Percentiles rank a stretch among this genome's conserved stretches.
Evolutionary conservation across 768 basidiomycete species (phyloP).

Genomic region (Suillus brevipes): DNA sequence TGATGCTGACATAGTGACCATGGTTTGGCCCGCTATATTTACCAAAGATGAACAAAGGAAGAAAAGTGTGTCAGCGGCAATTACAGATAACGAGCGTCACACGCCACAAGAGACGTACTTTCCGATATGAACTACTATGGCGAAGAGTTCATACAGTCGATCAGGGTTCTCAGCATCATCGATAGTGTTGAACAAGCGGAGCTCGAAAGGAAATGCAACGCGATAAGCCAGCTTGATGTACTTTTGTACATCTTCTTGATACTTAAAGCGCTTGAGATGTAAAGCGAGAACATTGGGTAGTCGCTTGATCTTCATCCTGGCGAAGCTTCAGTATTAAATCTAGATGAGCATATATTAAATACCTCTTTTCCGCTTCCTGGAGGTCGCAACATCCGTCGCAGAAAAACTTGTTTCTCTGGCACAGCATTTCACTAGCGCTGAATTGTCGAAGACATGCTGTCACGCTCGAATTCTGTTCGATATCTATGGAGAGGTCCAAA

Average conservation of each 20-base stretch:
- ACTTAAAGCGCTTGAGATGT: constrained; percentile 98
- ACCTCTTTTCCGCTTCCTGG: constrained; percentile 98
- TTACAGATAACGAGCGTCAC: constrained; percentile 9
- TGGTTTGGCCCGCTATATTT: constrained; percentile 87
- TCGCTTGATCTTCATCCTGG: constrained; percentile 98
- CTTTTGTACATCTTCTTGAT: constrained; percentile 86
- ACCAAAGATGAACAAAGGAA: constrained; percentile 19
- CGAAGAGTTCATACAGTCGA: constrained; percentile 90
- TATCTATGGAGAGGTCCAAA: constrained; percentile 98
- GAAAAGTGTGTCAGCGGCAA: constrained; percentile 14
- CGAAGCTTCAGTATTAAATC: constrained; percentile 13
- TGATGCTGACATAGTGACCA: constrained; percentile 95
- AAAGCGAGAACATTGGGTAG: constrained; percentile 93
- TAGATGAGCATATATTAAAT: background rate
- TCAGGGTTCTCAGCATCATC: constrained; percentile 93
- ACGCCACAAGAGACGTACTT: constrained; percentile 60
- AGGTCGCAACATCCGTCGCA: constrained; percentile 96
- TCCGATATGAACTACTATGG: constrained; percentile 99
- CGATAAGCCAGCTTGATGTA: constrained; percentile 97
- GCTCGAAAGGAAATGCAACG: constrained; percentile 93
- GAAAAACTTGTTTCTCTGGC: constrained; percentile 97
- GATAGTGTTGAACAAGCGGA: constrained; percentile 95
- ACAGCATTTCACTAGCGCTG: constrained; percentile 97
- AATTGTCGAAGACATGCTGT: constrained; percentile 96
- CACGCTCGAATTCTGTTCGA: constrained; percentile 96